Evolutionary conservation across 2,329 filamentous ascomycete genomes (phyloP).

Genomic region (Epichloe gansuensis): DNA sequence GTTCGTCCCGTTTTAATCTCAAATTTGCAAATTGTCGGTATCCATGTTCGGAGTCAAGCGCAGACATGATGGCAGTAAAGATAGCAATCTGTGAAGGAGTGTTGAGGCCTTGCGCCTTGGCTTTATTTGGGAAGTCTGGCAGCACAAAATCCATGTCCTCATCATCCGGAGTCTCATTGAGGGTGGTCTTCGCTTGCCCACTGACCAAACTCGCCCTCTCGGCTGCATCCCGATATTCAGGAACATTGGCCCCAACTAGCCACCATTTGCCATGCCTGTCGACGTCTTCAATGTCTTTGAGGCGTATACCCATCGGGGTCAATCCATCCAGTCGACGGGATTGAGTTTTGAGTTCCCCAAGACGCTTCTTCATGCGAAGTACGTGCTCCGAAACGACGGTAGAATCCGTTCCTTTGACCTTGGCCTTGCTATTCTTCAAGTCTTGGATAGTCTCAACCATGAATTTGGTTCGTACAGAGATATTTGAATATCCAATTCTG

Average conservation of each 20-base stretch:
- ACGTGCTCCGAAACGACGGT: constrained; percentile 69
- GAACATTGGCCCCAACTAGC: constrained; percentile 93
- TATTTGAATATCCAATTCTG: constrained; percentile 52
- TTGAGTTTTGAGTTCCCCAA: constrained; percentile 60
- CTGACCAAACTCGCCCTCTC: constrained; percentile 10
- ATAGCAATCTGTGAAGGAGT: constrained; percentile 81
- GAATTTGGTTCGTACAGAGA: constrained; percentile 85
- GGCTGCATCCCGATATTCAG: constrained; percentile 20
- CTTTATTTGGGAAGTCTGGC: constrained; percentile 62
- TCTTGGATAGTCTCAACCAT: constrained; percentile 97
- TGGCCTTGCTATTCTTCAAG: constrained; percentile 86
- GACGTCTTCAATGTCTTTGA: constrained; percentile 70
- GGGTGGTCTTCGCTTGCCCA: constrained; percentile 10
- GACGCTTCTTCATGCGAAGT: constrained; percentile 74
- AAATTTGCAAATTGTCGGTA: constrained; percentile 70
- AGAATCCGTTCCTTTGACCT: constrained; percentile 58
- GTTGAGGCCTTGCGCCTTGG: constrained; percentile 72
- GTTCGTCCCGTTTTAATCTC: constrained; percentile 72
- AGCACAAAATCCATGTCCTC: constrained; percentile 36
- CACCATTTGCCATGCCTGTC: constrained; percentile 95
- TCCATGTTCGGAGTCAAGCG: constrained; percentile 73
- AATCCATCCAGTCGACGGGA: constrained; percentile 52
- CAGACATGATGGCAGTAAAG: constrained; percentile 82
- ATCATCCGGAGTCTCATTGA: constrained; percentile 23
- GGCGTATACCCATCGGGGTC: constrained; percentile 70